Conservation (phyloP, 768 basidiomycete species). For the Rhodotorula babjevae region DNA sequence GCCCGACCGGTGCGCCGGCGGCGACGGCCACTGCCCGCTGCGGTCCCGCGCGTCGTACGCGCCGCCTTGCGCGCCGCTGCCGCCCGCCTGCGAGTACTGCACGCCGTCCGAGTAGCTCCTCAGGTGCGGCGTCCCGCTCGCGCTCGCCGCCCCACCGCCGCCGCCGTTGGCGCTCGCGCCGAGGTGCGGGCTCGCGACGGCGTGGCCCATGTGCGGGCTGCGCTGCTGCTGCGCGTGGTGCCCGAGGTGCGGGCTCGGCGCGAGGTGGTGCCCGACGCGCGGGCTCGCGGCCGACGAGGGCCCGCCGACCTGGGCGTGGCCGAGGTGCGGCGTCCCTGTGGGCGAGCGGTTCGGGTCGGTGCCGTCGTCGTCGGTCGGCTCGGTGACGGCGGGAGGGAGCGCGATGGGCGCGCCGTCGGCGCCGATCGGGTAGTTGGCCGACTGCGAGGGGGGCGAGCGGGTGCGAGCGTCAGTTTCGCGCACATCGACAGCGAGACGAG, state of each 20-base stretch:
- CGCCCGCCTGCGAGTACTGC: conserved; percentile 1
- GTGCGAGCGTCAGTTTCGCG: neutral
- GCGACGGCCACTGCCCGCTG: too few species aligned
- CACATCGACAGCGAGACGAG: neutral
- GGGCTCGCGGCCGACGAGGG: neutral
- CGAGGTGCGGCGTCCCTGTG: neutral
- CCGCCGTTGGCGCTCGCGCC: neutral
- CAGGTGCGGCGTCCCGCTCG: neutral
- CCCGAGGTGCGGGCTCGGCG: conserved; percentile 1
- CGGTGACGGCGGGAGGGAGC: neutral
- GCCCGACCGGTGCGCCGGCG: too few species aligned
- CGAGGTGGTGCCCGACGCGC: neutral
- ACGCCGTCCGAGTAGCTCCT: conserved; percentile 4
- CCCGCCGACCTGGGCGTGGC: neutral
- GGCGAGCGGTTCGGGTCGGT: neutral
- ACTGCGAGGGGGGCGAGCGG: neutral
- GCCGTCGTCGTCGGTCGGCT: neutral
- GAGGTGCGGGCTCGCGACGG: neutral
- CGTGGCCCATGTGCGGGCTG: conserved; percentile 2
- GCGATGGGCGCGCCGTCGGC: neutral
- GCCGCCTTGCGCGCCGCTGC: neutral
- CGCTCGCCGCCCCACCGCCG: neutral
- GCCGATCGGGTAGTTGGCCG: conserved; percentile 28
- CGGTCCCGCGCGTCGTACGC: neutral
- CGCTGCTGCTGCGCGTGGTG: neutral